A percentile compares a stretch with the other conserved stretches of the same genome.
Evolutionary conservation across 495 filamentous ascomycete species (phyloP).

Genomic region (Hypoxylon rickii): DNA sequence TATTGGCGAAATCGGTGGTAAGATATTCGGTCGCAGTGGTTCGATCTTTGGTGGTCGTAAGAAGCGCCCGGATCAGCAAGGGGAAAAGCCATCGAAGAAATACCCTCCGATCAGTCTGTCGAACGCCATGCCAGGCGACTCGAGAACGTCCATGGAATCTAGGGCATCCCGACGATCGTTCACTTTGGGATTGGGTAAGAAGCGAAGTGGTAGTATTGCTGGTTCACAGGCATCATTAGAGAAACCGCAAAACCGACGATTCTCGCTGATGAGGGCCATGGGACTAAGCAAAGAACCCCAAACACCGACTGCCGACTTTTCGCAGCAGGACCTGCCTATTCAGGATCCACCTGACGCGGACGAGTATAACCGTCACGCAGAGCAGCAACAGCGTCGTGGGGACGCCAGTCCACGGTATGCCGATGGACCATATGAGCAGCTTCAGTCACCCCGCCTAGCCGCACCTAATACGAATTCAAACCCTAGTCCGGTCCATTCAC

Average conservation of each 20-base stretch:
- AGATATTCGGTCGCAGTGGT: conserved; percentile 76
- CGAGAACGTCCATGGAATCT: conserved; percentile 78
- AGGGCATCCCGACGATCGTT: conserved; percentile 69
- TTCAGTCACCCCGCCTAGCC: conserved; percentile 36
- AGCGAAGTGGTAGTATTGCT: conserved; percentile 63
- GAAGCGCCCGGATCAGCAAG: conserved; percentile 47
- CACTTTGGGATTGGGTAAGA: conserved; percentile 74
- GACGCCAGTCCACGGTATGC: conserved; percentile 39
- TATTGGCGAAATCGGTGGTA: conserved; percentile 76
- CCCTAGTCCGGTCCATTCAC: conserved; percentile 37
- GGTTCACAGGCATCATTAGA: conserved; percentile 58
- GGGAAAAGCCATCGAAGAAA: conserved; percentile 55
- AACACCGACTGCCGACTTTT: conserved; percentile 41
- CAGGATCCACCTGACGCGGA: conserved; percentile 51
- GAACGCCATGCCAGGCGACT: conserved; percentile 58
- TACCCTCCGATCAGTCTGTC: conserved; percentile 85
- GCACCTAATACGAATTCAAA: conserved; percentile 24
- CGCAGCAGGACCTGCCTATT: conserved; percentile 51
- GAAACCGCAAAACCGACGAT: conserved; percentile 61
- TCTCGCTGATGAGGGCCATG: conserved; percentile 74
- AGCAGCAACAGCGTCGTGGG: conserved; percentile 39
- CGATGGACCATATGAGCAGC: conserved; percentile 50
- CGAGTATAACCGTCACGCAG: conserved; percentile 45
- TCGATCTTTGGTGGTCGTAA: conserved; percentile 72
- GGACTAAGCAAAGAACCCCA: conserved; percentile 54